These are phyloP conservation scores for Ilex aquifolium DNA, from an alignment of 257 asterid species.

Conservation along the genomic window DNA sequence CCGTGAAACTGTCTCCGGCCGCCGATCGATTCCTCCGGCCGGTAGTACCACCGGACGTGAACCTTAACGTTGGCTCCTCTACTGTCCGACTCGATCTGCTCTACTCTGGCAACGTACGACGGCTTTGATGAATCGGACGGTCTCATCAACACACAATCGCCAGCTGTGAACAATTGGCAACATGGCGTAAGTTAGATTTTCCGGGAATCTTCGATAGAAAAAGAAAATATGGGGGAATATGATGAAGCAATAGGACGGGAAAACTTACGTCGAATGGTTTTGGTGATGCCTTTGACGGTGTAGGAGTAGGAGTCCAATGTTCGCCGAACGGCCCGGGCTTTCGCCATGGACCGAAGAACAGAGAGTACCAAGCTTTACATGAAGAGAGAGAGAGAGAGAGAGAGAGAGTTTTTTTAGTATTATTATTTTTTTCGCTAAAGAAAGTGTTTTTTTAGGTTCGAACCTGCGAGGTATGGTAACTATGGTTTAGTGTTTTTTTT, in stretches of 20 bases:
- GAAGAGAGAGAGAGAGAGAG: too few species aligned
- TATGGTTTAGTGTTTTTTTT: too few species aligned
- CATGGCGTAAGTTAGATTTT: conserved; percentile 8
- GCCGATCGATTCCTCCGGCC: conserved; percentile 96
- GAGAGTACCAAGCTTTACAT: too few species aligned
- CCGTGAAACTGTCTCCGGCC: conserved; percentile 94
- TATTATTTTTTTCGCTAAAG: too few species aligned
- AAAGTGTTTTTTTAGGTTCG: too few species aligned
- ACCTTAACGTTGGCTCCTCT: conserved; percentile 72
- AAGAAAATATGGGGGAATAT: background rate
- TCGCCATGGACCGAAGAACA: conserved; percentile 52
- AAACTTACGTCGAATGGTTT: conserved; percentile 58
- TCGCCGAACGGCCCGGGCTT: conserved; percentile 59
- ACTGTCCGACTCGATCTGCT: conserved; percentile 82
- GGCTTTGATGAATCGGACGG: conserved; percentile 76
- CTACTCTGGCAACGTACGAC: conserved; percentile 81
- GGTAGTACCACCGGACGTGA: conserved; percentile 86
- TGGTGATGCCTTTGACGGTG: conserved; percentile 59
- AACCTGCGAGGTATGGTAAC: too few species aligned
- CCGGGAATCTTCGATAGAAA: background rate
- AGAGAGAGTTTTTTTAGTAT: too few species aligned
- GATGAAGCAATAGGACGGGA: background rate
- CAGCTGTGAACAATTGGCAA: conserved; percentile 39
- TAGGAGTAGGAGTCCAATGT: conserved; percentile 66
- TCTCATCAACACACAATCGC: conserved; percentile 88